Percentiles rank a stretch among this genome's conserved stretches.
Evolutionary conservation across 306 rosid genomes (phyloP).

Genomic region (Cucumis hystrix): DNA sequence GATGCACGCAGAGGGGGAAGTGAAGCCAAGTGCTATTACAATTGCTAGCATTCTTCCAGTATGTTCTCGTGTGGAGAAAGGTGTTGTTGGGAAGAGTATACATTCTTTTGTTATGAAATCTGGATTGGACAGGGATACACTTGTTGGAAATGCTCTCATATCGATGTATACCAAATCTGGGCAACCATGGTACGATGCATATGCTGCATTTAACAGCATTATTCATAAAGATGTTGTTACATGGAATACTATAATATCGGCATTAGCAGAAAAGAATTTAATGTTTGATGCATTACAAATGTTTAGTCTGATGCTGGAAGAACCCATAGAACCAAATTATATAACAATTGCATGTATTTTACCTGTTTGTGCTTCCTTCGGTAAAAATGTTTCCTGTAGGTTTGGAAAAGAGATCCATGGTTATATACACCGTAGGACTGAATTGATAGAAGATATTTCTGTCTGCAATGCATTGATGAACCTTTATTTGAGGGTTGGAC

Average conservation of each 20-base stretch:
- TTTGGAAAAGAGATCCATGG: slow-evolving; percentile 67
- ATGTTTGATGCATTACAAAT: slow-evolving; percentile 33
- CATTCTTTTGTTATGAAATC: slow-evolving; percentile 58
- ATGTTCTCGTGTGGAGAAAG: slow-evolving; percentile 45
- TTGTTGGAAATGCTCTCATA: slow-evolving; percentile 60
- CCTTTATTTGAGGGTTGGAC: slow-evolving; percentile 59
- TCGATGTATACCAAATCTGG: slow-evolving; percentile 81
- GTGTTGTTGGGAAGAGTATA: slow-evolving; percentile 35
- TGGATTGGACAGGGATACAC: slow-evolving; percentile 48
- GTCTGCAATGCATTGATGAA: slow-evolving; percentile 72
- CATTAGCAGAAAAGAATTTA: slow-evolving; percentile 50
- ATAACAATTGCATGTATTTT: slow-evolving; percentile 57
- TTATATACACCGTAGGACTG: slow-evolving; percentile 39
- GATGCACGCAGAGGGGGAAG: slow-evolving; percentile 43
- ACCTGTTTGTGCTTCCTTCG: slow-evolving; percentile 51
- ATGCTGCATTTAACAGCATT: slow-evolving; percentile 42
- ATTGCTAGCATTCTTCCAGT: slow-evolving; percentile 60
- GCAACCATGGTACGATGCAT: slow-evolving; percentile 35
- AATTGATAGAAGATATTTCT: slow-evolving; percentile 39
- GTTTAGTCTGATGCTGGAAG: slow-evolving; percentile 51
- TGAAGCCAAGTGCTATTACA: slow-evolving; percentile 52
- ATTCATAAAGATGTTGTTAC: slow-evolving; percentile 61
- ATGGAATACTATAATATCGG: slow-evolving; percentile 83
- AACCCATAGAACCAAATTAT: slow-evolving; percentile 43
- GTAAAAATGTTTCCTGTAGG: slow-evolving; percentile 21